A percentile compares a stretch with the other conserved stretches of the same genome.
These are phyloP conservation scores for Cyberlindnera subsufficiens DNA, from an alignment of 805 yeast genomes.

Conservation along the genomic window DNA sequence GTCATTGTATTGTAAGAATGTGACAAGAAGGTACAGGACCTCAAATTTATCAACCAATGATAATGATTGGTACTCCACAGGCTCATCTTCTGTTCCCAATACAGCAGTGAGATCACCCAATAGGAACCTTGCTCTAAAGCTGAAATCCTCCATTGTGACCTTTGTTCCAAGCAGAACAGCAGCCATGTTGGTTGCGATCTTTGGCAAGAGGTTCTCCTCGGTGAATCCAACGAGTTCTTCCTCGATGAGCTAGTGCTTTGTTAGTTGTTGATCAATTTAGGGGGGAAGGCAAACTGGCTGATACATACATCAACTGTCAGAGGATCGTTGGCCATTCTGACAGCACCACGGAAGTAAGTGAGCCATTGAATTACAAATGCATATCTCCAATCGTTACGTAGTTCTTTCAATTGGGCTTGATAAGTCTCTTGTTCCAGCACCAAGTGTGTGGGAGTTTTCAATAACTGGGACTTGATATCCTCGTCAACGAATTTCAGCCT, in stretches of 20 bases:
- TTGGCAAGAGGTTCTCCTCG: conserved; percentile 37
- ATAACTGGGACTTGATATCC: conserved; percentile 30
- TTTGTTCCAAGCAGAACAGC: conserved; percentile 18
- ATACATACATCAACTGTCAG: conserved; percentile 45
- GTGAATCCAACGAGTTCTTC: conserved; percentile 48
- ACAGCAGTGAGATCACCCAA: conserved; percentile 19
- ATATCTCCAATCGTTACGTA: conserved; percentile 33
- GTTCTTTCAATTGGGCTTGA: conserved; percentile 20
- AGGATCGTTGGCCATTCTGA: conserved; percentile 43
- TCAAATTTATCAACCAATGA: conserved; percentile 43
- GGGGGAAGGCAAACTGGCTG: not conserved
- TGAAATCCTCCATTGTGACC: conserved; percentile 20
- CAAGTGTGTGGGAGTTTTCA: conserved; percentile 34
- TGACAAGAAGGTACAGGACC: conserved; percentile 38
- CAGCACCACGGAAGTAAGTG: conserved; percentile 43
- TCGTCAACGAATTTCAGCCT: conserved; percentile 21
- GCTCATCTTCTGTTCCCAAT: conserved; percentile 21
- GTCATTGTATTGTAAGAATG: conserved; percentile 36
- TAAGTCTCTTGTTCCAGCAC: conserved; percentile 34
- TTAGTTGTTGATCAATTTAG: not conserved
- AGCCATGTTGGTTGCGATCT: conserved; percentile 29
- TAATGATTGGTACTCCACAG: conserved; percentile 33
- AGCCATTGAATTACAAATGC: conserved; percentile 50
- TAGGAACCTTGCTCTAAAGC: conserved; percentile 21
- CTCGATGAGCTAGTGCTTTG: conserved; percentile 31